Base-by-base conservation (phyloP, 2,329 filamentous ascomycete species). In the Fusarium dlaminii region DNA sequence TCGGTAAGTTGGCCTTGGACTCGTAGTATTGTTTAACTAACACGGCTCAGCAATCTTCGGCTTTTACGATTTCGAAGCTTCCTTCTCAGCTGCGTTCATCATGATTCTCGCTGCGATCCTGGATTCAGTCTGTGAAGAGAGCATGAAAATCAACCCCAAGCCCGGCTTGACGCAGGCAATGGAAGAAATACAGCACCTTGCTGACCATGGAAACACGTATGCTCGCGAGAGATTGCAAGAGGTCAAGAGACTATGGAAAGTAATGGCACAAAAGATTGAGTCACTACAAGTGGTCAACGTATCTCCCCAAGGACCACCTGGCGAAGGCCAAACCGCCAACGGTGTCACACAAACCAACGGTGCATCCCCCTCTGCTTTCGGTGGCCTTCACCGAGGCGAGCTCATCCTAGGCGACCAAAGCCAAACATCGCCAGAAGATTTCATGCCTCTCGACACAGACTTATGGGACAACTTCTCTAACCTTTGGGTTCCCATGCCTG, bases 181-280 rank as follows among this genome's bases (percentile, higher is more conserved):
- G 37, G 78, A 78, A 29, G 79, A 78, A 17, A 63, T 80, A n/a
- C 78, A 80, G 37, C 74, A 80, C 27, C 71, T 80, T 1, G 78
- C 72, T 15, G 78, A 77, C 6, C 65, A 76, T 8, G 77, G 78
- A 11, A 80, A 80, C 52, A 72, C 70, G 0, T 79, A 79, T 43
- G 78, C 78, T 22, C 55, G 68, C 3, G 75, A 78, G 45, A 77
- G 77, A 48, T 46, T 78, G 6, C 72, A 77, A 1, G 77, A 78
- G 24, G 60, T 78, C 2, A 78, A 78, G 39, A 71, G 56, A 32
- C 55, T 78, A 39, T 78, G 76, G 72, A 77, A 76, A 34, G 66
- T 75, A 32, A 76, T 78, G 76, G 72, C 76, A 6, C 73, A 74
- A 17, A 78, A 78, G 61, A 78, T 78, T 5, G 76, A 78, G 29